Conservation (phyloP, 1,284 basidiomycete species). For the Boletus sp. region DNA sequence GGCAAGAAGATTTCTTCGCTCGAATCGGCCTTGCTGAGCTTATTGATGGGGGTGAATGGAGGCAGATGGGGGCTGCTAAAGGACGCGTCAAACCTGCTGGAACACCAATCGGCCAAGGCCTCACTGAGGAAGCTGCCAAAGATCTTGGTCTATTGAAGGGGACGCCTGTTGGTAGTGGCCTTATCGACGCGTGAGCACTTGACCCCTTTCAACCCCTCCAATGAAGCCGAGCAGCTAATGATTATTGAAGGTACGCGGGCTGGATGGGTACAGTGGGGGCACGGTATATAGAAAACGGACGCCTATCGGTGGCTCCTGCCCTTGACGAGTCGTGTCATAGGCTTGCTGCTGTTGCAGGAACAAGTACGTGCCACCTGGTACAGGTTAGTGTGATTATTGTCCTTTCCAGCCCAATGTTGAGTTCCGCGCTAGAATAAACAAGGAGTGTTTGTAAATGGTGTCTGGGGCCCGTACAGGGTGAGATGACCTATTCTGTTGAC, state of each 20-base stretch:
- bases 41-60: constrained; percentile 61
- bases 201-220: background rate
- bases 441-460: constrained; percentile 85
- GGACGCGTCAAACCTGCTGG: constrained; percentile 84
- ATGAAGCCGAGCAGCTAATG: constrained; percentile 1
- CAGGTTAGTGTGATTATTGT: constrained; percentile 46
- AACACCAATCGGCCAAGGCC: constrained; percentile 82
- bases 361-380: constrained; percentile 93
- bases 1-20: constrained; percentile 85
- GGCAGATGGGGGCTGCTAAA: constrained; percentile 71
- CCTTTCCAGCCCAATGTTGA: constrained; percentile 2
- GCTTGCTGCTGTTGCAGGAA: constrained; percentile 92
- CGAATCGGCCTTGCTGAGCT: constrained; percentile 77
- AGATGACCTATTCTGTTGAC: background rate
- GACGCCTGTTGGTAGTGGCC: constrained; percentile 90
- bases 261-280: constrained; percentile 97
- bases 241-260: constrained; percentile 76
- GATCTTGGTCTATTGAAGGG: constrained; percentile 86
- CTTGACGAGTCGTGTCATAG: constrained; percentile 77
- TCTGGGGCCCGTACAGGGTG: constrained; percentile 95
- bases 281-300: constrained; percentile 56
- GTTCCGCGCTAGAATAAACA: constrained; percentile 56
- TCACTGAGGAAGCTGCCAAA: constrained; percentile 74
- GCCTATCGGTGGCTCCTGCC: constrained; percentile 49
- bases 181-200: constrained; percentile 81